Conservation (phyloP, 208 protist genomes). For the Sergeia podlipaevii region DNA sequence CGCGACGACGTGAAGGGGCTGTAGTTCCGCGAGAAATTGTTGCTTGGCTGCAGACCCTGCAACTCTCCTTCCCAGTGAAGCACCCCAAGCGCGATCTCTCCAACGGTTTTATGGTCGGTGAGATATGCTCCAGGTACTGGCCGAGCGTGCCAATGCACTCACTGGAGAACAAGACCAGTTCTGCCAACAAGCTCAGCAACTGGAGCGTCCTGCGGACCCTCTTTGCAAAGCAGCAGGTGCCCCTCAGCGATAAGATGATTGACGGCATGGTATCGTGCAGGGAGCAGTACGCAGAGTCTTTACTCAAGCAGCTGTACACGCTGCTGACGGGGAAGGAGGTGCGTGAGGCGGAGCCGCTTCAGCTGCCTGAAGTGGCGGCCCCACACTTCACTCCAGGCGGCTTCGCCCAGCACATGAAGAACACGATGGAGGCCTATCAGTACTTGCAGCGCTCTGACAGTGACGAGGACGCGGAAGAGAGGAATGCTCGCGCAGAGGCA, state of each 20-base stretch:
- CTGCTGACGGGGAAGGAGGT: constrained; percentile 67
- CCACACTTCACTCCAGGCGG: background rate
- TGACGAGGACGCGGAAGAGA: background rate
- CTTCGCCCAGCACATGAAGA: background rate
- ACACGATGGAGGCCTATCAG: background rate
- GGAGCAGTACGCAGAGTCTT: constrained; percentile 60
- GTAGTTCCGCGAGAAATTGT: constrained; percentile 84
- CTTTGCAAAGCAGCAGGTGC: constrained; percentile 52
- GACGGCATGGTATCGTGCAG: constrained; percentile 72
- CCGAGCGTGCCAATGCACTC: constrained; percentile 87
- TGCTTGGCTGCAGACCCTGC: constrained; percentile 89
- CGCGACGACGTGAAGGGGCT: constrained; percentile 11
- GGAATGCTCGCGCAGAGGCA: background rate
- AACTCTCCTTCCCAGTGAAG: constrained; percentile 70
- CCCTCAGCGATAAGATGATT: constrained; percentile 68
- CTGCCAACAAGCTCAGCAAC: constrained; percentile 81
- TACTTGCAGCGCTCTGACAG: background rate
- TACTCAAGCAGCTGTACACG: constrained; percentile 78
- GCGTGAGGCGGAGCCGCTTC: constrained; percentile 35
- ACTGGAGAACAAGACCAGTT: constrained; percentile 75
- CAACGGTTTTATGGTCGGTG: constrained; percentile 91
- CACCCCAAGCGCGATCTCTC: constrained; percentile 87
- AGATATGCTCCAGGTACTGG: constrained; percentile 94
- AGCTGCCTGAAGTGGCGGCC: background rate
- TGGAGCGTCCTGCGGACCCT: constrained; percentile 79